Evolutionary conservation across 257 asterid species (phyloP).

Genomic region (Handroanthus guayacan): DNA sequence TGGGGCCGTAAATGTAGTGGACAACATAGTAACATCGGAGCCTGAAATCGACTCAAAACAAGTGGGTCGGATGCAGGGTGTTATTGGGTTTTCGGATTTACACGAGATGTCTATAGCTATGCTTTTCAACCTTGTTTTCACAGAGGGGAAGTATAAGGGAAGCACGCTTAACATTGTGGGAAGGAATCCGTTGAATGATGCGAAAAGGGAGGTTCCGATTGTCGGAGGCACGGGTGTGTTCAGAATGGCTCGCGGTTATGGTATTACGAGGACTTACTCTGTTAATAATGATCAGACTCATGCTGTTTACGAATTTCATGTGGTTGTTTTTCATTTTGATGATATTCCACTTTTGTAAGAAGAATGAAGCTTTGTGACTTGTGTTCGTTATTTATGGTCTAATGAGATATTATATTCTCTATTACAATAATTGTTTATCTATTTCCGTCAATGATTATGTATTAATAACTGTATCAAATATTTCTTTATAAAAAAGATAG

Average conservation of each 20-base stretch:
- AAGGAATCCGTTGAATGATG: constrained; percentile 23
- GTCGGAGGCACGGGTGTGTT: constrained; percentile 50
- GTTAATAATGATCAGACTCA: constrained; percentile 9
- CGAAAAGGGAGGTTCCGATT: constrained; percentile 35
- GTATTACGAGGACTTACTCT: constrained; percentile 2
- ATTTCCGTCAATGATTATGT: no score
- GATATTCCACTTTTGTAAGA: no score
- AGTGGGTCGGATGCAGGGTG: constrained; percentile 48
- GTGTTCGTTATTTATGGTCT: no score
- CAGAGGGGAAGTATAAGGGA: constrained; percentile 39
- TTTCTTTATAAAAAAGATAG: no score
- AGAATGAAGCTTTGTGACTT: no score
- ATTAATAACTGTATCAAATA: no score
- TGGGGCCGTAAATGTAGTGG: constrained; percentile 22
- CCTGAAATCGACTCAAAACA: constrained; percentile 29
- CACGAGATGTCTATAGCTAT: constrained; percentile 32
- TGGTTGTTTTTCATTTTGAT: constrained; percentile 16
- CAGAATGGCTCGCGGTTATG: constrained; percentile 43
- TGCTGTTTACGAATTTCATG: constrained; percentile 28
- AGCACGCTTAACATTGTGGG: constrained; percentile 44
- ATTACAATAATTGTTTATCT: no score
- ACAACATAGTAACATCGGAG: constrained; percentile 38
- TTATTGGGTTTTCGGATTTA: constrained; percentile 38
- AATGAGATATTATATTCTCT: no score
- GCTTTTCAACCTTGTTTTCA: constrained; percentile 42